Evolutionary conservation across 257 asterid species (phyloP).

Genomic region (Prunella vulgaris): DNA sequence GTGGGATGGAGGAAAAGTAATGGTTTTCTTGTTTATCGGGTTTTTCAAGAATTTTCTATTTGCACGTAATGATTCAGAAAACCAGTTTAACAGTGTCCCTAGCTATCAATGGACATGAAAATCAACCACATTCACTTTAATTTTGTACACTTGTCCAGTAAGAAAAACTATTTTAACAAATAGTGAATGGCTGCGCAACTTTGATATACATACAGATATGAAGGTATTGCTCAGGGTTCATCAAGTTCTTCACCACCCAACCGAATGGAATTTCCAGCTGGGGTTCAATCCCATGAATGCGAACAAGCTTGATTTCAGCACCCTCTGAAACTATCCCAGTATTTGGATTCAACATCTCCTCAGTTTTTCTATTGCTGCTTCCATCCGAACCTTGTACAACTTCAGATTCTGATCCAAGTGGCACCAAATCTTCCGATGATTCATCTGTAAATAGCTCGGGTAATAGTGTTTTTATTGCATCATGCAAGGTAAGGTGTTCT

Average conservation of each 20-base stretch:
- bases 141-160: slow-evolving; percentile 24
- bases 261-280: slow-evolving; percentile 79
- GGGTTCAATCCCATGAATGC: slow-evolving; percentile 92
- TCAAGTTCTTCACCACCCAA: slow-evolving; percentile 90
- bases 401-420: slow-evolving; percentile 31
- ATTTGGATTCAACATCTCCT: slow-evolving; percentile 29
- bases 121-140: neutral
- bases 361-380: slow-evolving; percentile 33
- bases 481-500: slow-evolving; percentile 58
- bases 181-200: slow-evolving; percentile 37
- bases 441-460: slow-evolving; percentile 61
- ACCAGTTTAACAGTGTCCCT: neutral
- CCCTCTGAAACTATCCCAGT: slow-evolving; percentile 33
- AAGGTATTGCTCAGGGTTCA: slow-evolving; percentile 89
- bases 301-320: slow-evolving; percentile 62
- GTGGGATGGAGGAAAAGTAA: too few species aligned
- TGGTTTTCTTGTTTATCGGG: too few species aligned
- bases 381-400: slow-evolving; percentile 41
- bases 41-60: neutral
- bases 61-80: neutral
- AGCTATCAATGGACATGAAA: neutral
- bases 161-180: slow-evolving; percentile 21
- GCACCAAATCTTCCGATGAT: slow-evolving; percentile 16
- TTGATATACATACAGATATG: slow-evolving; percentile 83
- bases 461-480: slow-evolving; percentile 62